A percentile compares a stretch with the other conserved stretches of the same genome.
Conservation (phyloP, 352 stramenopile genomes). For the Phytophthora brassicae region DNA sequence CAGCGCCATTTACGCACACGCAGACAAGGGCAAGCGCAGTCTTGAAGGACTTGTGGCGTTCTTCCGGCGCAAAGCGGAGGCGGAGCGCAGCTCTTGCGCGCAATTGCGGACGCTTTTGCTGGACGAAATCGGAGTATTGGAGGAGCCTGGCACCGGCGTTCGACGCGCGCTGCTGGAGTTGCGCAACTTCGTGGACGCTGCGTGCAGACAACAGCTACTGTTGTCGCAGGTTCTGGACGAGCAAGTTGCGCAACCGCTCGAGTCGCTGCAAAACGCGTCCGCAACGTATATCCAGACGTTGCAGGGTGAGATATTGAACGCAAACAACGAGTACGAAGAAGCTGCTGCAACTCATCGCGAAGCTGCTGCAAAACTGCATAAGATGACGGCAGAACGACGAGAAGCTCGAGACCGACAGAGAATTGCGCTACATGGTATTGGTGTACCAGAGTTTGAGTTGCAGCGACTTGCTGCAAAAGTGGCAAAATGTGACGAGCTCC, state of each 20-base stretch:
- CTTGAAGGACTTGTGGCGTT: constrained; percentile 73
- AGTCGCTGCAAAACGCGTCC: constrained; percentile 74
- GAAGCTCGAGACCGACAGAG: constrained; percentile 66
- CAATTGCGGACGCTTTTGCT: constrained; percentile 58
- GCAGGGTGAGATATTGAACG: constrained; percentile 72
- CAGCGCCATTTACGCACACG: constrained; percentile 74
- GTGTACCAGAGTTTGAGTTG: constrained; percentile 81
- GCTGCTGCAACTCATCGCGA: constrained; percentile 45
- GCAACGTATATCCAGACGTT: constrained; percentile 82
- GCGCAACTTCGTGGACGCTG: constrained; percentile 60
- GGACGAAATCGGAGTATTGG: constrained; percentile 55
- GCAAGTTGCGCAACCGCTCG: constrained; percentile 75
- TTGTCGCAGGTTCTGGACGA: constrained; percentile 82
- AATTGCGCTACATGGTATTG: constrained; percentile 73
- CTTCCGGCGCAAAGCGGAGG: constrained; percentile 65
- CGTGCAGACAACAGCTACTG: constrained; percentile 66
- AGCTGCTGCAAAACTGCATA: constrained; percentile 38
- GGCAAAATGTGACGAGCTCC: constrained; percentile 61
- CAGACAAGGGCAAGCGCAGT: constrained; percentile 75
- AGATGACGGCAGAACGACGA: constrained; percentile 41
- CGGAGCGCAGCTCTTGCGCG: constrained; percentile 60
- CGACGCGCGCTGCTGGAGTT: constrained; percentile 61
- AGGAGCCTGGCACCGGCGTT: constrained; percentile 70
- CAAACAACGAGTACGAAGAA: constrained; percentile 68
- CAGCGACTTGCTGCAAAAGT: constrained; percentile 68